These are phyloP conservation scores for Davidsoniella eucalypti DNA, from an alignment of 2,329 filamentous ascomycete species.

Conservation along the genomic window DNA sequence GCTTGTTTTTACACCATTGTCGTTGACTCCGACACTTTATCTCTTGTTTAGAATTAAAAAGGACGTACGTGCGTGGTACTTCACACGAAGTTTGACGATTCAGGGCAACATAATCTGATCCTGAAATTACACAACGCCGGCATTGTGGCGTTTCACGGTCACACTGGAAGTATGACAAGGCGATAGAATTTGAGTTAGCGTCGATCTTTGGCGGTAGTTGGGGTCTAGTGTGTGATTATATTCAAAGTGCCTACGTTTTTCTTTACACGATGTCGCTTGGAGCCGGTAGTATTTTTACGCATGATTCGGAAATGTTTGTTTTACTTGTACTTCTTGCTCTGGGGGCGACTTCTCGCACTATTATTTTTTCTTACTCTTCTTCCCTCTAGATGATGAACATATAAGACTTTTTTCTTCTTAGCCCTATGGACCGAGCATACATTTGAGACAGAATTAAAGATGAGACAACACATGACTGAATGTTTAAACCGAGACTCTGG, in stretches of 20 bases:
- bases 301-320: no score
- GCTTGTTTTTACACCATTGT: no score
- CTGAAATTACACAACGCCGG: conserved; percentile 12
- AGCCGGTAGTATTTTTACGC: background rate
- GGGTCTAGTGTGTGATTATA: background rate
- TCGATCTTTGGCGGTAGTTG: background rate
- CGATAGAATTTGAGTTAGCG: background rate
- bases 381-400: no score
- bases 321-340: no score
- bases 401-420: no score
- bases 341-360: no score
- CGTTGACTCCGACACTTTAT: no score
- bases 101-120: conserved; percentile 12
- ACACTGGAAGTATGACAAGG: conserved; percentile 8
- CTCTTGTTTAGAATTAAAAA: background rate
- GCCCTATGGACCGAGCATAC: no score
- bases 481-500: no score
- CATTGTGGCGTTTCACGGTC: conserved; percentile 13
- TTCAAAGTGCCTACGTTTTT: conserved; percentile 8
- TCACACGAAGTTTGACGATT: conserved; percentile 13
- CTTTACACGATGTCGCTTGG: conserved; percentile 7
- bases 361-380: no score
- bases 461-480: no score
- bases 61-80: conserved; percentile 12
- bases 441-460: no score